Conservation (phyloP, 192 early-diverging fungal genomes). For the Dissophora ornata region DNA sequence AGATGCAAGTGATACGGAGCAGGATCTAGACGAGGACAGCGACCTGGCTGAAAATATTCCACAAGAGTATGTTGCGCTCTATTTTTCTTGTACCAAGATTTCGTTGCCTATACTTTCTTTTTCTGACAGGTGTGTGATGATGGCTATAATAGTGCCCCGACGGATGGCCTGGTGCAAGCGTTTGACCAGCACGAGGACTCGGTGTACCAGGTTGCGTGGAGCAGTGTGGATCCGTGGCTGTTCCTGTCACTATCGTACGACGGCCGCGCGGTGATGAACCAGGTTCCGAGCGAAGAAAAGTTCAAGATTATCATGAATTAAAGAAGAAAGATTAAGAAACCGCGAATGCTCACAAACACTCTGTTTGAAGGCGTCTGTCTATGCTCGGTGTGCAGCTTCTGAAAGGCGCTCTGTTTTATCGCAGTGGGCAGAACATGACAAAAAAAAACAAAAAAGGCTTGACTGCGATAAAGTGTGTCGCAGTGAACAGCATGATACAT, state of each 20-base stretch:
- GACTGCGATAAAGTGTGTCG: no score
- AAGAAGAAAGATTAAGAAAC: background rate
- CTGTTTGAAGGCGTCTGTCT: no score
- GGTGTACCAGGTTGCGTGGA: slow-evolving; percentile 93
- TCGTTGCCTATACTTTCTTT: no score
- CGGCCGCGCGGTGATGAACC: slow-evolving; percentile 92
- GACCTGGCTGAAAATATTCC: slow-evolving; percentile 35
- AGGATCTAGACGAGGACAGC: slow-evolving; percentile 14
- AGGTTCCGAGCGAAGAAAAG: slow-evolving; percentile 87
- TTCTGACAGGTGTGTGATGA: no score
- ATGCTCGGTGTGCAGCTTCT: no score
- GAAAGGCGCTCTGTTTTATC: slow-evolving; percentile 7
- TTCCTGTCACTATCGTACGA: slow-evolving; percentile 95
- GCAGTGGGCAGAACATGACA: background rate
- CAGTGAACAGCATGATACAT: no score
- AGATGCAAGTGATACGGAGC: slow-evolving; percentile 52
- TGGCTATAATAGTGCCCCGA: slow-evolving; percentile 59
- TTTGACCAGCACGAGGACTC: slow-evolving; percentile 96
- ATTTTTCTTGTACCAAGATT: background rate
- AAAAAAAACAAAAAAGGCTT: background rate
- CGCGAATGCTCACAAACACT: no score
- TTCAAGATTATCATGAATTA: slow-evolving; percentile 79
- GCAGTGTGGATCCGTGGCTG: slow-evolving; percentile 90
- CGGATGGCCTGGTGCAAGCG: slow-evolving; percentile 87
- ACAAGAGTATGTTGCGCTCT: slow-evolving; percentile 27